These are phyloP conservation scores for Fagus crenata DNA, from an alignment of 306 rosid species.

Conservation along the genomic window DNA sequence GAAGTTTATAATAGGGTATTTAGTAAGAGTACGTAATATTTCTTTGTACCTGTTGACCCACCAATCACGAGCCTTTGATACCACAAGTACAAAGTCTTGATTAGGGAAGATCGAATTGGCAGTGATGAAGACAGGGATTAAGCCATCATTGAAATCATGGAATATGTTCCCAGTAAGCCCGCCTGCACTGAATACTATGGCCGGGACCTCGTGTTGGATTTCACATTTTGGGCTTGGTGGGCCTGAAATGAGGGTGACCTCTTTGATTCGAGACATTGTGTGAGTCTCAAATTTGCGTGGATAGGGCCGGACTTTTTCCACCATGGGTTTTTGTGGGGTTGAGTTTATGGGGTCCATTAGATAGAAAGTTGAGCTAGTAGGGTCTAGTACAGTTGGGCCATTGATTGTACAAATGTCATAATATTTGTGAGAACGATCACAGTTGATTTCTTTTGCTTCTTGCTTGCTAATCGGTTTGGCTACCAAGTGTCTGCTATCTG, in stretches of 20 bases:
- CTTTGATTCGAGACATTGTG: slow-evolving; percentile 32
- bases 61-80: slow-evolving; percentile 27
- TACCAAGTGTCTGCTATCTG: slow-evolving; percentile 27
- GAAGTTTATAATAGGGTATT: slow-evolving; percentile 26
- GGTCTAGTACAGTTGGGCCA: slow-evolving; percentile 38
- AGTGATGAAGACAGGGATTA: slow-evolving; percentile 61
- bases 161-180: slow-evolving; percentile 59
- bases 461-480: background rate
- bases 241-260: slow-evolving; percentile 29
- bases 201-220: slow-evolving; percentile 41
- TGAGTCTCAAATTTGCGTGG: slow-evolving; percentile 38
- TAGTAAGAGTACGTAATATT: slow-evolving; percentile 26
- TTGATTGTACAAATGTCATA: slow-evolving; percentile 45
- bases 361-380: slow-evolving; percentile 30
- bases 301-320: slow-evolving; percentile 41
- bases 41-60: slow-evolving; percentile 46
- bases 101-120: slow-evolving; percentile 19
- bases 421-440: slow-evolving; percentile 23
- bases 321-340: background rate
- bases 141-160: slow-evolving; percentile 50
- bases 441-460: slow-evolving; percentile 11
- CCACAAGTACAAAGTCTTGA: slow-evolving; percentile 40
- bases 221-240: slow-evolving; percentile 34
- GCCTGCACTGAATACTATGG: slow-evolving; percentile 42
- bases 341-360: background rate